Percentiles rank a stretch among this genome's conserved stretches.
These are phyloP conservation scores for Ganoderma lingzhi DNA, from an alignment of 1,284 basidiomycete species.

Conservation along the genomic window DNA sequence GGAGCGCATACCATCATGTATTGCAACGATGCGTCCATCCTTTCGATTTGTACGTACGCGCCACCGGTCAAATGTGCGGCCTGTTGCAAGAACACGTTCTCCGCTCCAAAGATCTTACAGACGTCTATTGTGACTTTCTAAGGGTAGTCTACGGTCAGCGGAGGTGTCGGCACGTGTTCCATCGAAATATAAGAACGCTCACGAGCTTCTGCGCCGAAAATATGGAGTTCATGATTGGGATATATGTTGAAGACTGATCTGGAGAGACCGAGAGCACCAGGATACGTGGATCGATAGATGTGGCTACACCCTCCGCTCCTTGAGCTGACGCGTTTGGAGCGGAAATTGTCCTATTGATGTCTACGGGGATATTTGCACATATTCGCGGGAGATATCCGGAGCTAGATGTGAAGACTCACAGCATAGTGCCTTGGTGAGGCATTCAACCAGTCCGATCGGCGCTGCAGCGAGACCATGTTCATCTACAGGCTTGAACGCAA, in stretches of 20 bases:
- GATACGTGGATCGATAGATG: slow-evolving; percentile 81
- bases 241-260: slow-evolving; percentile 88
- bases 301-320: slow-evolving; percentile 49
- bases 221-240: slow-evolving; percentile 99
- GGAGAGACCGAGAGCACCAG: slow-evolving; percentile 93
- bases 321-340: slow-evolving; percentile 45
- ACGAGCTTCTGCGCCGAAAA: slow-evolving; percentile 97
- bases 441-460: slow-evolving; percentile 83
- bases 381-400: slow-evolving; percentile 13
- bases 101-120: slow-evolving; percentile 89
- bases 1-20: slow-evolving; percentile 74
- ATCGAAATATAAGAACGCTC: slow-evolving; percentile 45
- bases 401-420: slow-evolving; percentile 59
- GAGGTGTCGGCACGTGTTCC: not conserved
- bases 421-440: slow-evolving; percentile 89
- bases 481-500: slow-evolving; percentile 8
- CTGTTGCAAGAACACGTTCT: slow-evolving; percentile 97
- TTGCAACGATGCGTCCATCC: slow-evolving; percentile 85
- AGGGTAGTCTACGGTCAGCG: not conserved
- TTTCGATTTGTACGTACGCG: slow-evolving; percentile 87
- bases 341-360: slow-evolving; percentile 82
- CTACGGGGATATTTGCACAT: slow-evolving; percentile 49
- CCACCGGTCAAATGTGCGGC: slow-evolving; percentile 96
- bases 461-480: slow-evolving; percentile 44
- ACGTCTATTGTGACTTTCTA: slow-evolving; percentile 97